These are phyloP conservation scores for Byssoonygena ceratinophila DNA, from an alignment of 2,329 filamentous ascomycete species.

Conservation along the genomic window DNA sequence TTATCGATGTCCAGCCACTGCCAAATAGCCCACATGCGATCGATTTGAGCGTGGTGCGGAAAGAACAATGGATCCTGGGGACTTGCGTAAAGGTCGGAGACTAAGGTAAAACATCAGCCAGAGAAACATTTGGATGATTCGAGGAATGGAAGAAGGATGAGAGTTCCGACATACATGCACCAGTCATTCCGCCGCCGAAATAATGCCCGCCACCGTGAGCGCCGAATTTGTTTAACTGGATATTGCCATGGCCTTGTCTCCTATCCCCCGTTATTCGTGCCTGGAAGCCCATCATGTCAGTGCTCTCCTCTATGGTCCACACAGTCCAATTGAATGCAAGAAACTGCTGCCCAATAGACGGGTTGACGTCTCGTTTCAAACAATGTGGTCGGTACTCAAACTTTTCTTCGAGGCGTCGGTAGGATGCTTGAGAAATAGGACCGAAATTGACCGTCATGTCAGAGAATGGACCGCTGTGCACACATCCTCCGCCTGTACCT, in stretches of 20 bases:
- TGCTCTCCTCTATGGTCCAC: conserved; percentile 15
- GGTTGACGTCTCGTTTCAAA: conserved; percentile 32
- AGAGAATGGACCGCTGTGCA: conserved; percentile 23
- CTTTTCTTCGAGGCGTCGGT: conserved; percentile 8
- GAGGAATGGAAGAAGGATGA: no score
- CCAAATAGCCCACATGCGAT: conserved; percentile 21
- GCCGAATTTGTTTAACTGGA: conserved; percentile 13
- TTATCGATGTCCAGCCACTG: conserved; percentile 16
- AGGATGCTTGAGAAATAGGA: conserved; percentile 16
- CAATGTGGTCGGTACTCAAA: conserved; percentile 30
- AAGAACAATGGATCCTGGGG: conserved; percentile 20
- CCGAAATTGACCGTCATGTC: conserved; percentile 32
- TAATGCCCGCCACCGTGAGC: conserved; percentile 17
- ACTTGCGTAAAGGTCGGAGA: conserved; percentile 16
- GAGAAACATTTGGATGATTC: neutral
- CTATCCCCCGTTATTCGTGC: conserved; percentile 10
- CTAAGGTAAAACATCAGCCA: conserved; percentile 4
- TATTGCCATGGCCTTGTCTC: conserved; percentile 10
- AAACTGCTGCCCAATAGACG: conserved; percentile 11
- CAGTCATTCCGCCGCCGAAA: conserved; percentile 14
- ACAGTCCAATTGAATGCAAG: conserved; percentile 13
- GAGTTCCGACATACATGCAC: conserved; percentile 11
- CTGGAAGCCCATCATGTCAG: conserved; percentile 15
- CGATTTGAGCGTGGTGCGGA: conserved; percentile 19
- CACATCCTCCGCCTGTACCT: conserved; percentile 24